A percentile compares a stretch with the other conserved stretches of the same genome.
Evolutionary conservation across 192 early-diverging fungal genomes (phyloP).

Genomic region (Coemansia sp.): DNA sequence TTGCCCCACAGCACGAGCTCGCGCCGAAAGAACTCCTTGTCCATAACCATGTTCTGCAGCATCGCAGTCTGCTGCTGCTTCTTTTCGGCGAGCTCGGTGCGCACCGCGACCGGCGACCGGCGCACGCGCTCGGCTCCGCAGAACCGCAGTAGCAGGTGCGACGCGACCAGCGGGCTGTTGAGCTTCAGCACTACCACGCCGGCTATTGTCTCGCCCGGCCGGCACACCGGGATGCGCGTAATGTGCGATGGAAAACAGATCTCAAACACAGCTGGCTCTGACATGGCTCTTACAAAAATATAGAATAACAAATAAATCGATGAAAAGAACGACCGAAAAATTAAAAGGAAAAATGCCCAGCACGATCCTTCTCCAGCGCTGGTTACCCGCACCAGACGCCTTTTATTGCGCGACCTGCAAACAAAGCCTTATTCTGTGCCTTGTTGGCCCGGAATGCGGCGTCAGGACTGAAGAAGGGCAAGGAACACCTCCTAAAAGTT

Average conservation of each 20-base stretch:
- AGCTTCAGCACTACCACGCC: slow-evolving; percentile 52
- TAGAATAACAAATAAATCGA: neutral
- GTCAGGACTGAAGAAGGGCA: slow-evolving; percentile 3
- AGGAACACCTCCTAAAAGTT: neutral
- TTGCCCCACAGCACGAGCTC: slow-evolving; percentile 49
- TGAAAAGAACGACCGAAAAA: neutral
- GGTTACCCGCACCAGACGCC: neutral
- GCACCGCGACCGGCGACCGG: slow-evolving; percentile 36
- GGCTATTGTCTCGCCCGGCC: slow-evolving; percentile 48
- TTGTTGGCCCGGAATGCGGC: slow-evolving; percentile 7
- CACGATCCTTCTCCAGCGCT: neutral
- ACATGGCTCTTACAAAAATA: slow-evolving; percentile 12
- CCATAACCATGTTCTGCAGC: slow-evolving; percentile 49
- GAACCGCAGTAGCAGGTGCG: slow-evolving; percentile 43
- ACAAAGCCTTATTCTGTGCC: slow-evolving; percentile 1
- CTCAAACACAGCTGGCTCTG: slow-evolving; percentile 47
- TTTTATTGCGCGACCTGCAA: slow-evolving; percentile 3
- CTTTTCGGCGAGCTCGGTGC: slow-evolving; percentile 22
- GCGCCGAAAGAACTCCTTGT: slow-evolving; percentile 53
- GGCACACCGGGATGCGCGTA: slow-evolving; percentile 41
- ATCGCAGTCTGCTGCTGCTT: slow-evolving; percentile 42
- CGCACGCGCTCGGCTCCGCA: slow-evolving; percentile 51
- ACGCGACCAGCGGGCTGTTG: slow-evolving; percentile 37
- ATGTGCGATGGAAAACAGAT: slow-evolving; percentile 54
- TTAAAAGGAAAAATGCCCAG: neutral